Base-by-base conservation (phyloP, 805 yeast genomes). In the Saccharomycopsis sp. region DNA sequence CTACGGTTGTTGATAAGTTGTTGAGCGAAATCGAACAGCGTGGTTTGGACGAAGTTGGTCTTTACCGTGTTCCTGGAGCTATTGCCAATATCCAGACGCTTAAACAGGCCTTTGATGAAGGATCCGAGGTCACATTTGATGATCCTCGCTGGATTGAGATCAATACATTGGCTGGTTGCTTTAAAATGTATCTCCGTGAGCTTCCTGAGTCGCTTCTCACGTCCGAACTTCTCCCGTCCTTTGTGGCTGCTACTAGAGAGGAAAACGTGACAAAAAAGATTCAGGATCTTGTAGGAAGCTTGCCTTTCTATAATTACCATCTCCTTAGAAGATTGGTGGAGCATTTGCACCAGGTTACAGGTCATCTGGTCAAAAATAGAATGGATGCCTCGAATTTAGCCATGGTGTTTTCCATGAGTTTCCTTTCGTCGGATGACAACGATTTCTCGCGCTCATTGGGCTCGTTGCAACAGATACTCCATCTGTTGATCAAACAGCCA, bases 341-440 rank as follows among this genome's bases (percentile, higher is more conserved):
- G 50, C 98, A 92, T 73, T 78, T 92, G 73, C 76, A 79, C 63
- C 78, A 78, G 63, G 85, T 93, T 23, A 84, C 87, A 57, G 79
- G 78, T 59, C 84, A 83, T 66, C 84, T 85, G 52, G 84, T 80
- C 9, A 73, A 73, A 53, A 93, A 93, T 72, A 85, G 85, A 69
- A 93, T 93, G 98, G 89, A 86, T 58, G 82, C 96, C 2, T 85
- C 90, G 1, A 93, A 93, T 68, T 73, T 93, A 66, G 96, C 97
- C 2, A 93, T 96, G 57, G 97, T 93, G 3, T 86, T 93, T 66
- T 78, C 86, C 2, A 83, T 83, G 84, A 80, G 85, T 70, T 79
- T 82, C 64, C 69, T 82, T 63, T 20, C 47, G 12, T 51, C 61
- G 15, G 71, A 74, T 63, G 77, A 74, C 64, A 78, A 74, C 44